Evolutionary conservation across 495 filamentous ascomycete genomes (phyloP).

Genomic region (Penicillium argentinense): DNA sequence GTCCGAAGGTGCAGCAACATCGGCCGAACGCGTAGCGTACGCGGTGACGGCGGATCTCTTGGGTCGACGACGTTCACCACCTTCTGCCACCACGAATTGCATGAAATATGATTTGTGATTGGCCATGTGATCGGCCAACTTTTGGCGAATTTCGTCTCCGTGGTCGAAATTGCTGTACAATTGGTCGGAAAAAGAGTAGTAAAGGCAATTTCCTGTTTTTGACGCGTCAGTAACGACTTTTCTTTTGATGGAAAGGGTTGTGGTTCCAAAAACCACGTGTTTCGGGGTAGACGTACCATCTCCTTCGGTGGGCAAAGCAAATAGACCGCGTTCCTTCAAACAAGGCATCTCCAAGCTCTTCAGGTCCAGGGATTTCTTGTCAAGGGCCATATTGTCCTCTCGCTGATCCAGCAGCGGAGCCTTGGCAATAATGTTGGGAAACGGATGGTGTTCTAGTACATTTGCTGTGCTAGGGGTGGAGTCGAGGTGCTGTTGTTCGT

Average conservation of each 20-base stretch:
- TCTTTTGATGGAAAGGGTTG: no score
- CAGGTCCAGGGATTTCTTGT: slow-evolving; percentile 23
- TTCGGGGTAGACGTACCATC: slow-evolving; percentile 35
- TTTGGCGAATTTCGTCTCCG: slow-evolving; percentile 58
- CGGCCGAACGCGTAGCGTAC: slow-evolving; percentile 38
- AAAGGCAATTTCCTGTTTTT: slow-evolving; percentile 68
- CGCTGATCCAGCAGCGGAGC: slow-evolving; percentile 18
- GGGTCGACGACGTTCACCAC: slow-evolving; percentile 61
- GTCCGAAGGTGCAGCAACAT: slow-evolving; percentile 43
- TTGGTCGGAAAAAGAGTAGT: slow-evolving; percentile 76
- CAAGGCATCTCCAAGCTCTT: slow-evolving; percentile 38
- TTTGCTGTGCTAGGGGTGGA: slow-evolving; percentile 18
- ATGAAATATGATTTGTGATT: slow-evolving; percentile 63
- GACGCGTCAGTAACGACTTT: slow-evolving; percentile 20
- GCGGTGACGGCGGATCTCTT: slow-evolving; percentile 54
- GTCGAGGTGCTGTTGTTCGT: slow-evolving; percentile 23
- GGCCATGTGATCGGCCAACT: slow-evolving; percentile 63
- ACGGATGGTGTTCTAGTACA: slow-evolving; percentile 6
- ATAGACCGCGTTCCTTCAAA: slow-evolving; percentile 38
- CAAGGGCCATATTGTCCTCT: slow-evolving; percentile 8
- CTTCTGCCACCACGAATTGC: slow-evolving; percentile 61
- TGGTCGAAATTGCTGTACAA: slow-evolving; percentile 62
- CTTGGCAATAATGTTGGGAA: background rate
- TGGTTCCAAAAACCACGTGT: no score
- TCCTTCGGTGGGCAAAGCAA: slow-evolving; percentile 46